Evolutionary conservation across 768 basidiomycete species (phyloP).

Genomic region (Naematelia encephala): DNA sequence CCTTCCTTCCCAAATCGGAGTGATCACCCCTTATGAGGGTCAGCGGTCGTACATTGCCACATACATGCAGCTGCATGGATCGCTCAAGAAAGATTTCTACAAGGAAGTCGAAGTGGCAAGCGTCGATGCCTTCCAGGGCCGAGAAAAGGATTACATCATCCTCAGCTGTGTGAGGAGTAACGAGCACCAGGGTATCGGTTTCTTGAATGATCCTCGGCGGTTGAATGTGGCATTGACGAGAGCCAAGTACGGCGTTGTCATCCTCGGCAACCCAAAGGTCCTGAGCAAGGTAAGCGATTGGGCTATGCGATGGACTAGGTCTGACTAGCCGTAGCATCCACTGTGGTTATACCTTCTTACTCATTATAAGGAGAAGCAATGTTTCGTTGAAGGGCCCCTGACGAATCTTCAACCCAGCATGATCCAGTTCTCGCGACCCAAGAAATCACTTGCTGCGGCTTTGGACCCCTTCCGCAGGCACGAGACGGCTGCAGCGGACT

Average conservation of each 20-base stretch:
- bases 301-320: conserved; percentile 21
- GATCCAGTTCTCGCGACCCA: conserved; percentile 99
- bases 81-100: conserved; percentile 97
- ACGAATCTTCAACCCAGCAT: conserved; percentile 95
- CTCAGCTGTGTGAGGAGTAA: conserved; percentile 96
- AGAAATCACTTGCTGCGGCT: conserved; percentile 78
- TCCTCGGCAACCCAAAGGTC: conserved; percentile 99
- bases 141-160: conserved; percentile 99
- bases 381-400: conserved; percentile 91
- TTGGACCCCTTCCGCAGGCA: conserved; percentile 92
- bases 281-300: conserved; percentile 76
- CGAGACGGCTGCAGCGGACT: conserved; percentile 86
- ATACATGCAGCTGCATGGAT: conserved; percentile 99
- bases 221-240: conserved; percentile 95
- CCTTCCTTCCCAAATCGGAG: conserved; percentile 89
- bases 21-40: conserved; percentile 98
- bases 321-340: conserved; percentile 66
- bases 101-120: conserved; percentile 99
- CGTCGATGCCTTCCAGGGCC: conserved; percentile 98
- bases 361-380: conserved; percentile 94
- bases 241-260: conserved; percentile 97
- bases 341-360: conserved; percentile 97
- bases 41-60: conserved; percentile 97
- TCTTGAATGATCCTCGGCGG: conserved; percentile 94
- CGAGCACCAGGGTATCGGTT: conserved; percentile 98